These are phyloP conservation scores for Carex sylvatica DNA, from an alignment of 202 grass and related monocot species.

Conservation along the genomic window DNA sequence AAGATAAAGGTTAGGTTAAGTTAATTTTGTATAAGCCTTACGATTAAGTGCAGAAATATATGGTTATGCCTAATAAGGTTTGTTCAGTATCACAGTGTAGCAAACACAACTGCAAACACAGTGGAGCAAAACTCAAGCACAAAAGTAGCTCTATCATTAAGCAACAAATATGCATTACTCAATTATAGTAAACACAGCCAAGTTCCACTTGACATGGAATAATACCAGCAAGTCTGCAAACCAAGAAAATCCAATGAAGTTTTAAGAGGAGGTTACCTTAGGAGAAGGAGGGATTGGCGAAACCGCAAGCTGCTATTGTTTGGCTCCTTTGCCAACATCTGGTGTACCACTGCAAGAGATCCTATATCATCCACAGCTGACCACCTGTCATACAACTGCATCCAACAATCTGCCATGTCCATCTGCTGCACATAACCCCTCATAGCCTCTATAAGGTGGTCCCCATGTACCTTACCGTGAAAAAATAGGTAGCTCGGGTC, in stretches of 20 bases:
- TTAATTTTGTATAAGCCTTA: no score
- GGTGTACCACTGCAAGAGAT: conserved; percentile 82
- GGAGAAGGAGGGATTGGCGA: conserved; percentile 83
- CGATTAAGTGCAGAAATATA: no score
- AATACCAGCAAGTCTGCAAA: background rate
- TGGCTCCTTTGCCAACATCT: conserved; percentile 85
- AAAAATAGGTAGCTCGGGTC: conserved; percentile 85
- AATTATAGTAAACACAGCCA: background rate
- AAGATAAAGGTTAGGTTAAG: no score
- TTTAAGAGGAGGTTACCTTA: conserved; percentile 41
- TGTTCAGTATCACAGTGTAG: no score
- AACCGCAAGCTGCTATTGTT: conserved; percentile 88
- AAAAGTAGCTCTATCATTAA: background rate
- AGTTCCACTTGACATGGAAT: background rate
- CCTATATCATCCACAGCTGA: conserved; percentile 87
- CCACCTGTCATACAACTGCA: conserved; percentile 95
- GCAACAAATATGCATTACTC: background rate
- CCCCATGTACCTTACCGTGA: conserved; percentile 82
- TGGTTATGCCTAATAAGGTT: no score
- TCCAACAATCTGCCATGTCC: conserved; percentile 98
- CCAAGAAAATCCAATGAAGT: background rate
- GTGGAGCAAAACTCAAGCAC: background rate
- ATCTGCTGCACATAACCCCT: conserved; percentile 60
- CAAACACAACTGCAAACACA: no score
- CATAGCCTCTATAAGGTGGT: conserved; percentile 74